Conservation (phyloP, 83 land plant species). For the Picea abies region DNA sequence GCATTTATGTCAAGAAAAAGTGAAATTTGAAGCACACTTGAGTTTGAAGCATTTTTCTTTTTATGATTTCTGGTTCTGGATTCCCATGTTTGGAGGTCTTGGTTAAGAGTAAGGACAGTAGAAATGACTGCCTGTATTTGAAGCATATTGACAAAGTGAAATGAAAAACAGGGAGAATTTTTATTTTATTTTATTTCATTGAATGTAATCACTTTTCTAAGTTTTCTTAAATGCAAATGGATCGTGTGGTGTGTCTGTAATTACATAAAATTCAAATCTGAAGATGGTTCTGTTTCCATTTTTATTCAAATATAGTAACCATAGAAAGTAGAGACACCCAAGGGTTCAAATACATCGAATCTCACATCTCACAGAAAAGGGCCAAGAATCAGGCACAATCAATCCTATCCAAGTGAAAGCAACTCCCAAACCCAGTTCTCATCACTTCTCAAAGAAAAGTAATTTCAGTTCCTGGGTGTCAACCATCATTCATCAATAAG, state of each 20-base stretch:
- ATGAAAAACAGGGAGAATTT: background rate
- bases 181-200: too few species aligned
- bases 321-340: background rate
- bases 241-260: background rate
- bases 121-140: background rate
- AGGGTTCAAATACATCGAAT: background rate
- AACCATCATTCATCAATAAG: background rate
- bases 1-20: slow-evolving; percentile 41
- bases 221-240: background rate
- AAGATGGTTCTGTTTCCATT: background rate
- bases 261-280: background rate
- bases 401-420: background rate
- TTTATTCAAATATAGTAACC: background rate
- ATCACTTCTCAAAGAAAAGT: background rate
- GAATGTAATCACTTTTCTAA: background rate
- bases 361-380: background rate
- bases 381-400: background rate
- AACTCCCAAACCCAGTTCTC: background rate
- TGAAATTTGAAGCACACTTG: background rate
- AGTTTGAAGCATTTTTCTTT: background rate
- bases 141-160: background rate
- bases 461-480: background rate
- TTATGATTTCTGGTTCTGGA: background rate
- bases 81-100: background rate
- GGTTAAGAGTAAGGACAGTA: background rate